Conservation (phyloP, 805 yeast species). For the Ogataea trehaloabstinens region DNA sequence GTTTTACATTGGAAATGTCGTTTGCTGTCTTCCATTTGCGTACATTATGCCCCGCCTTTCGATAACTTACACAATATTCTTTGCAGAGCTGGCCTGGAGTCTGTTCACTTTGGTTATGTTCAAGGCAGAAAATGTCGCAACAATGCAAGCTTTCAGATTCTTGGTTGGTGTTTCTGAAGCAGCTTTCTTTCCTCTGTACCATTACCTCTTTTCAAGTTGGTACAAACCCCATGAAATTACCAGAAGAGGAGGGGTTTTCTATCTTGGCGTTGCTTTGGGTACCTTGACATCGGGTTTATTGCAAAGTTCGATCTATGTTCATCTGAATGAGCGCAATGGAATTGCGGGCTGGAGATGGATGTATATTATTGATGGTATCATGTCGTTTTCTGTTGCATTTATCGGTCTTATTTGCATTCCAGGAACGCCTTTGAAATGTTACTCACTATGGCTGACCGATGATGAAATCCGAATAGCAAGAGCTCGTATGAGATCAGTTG, state of each 20-base stretch:
- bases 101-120: conserved; percentile 13
- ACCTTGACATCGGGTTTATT: conserved; percentile 52
- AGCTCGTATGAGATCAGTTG: conserved; percentile 40
- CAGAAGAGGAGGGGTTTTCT: conserved; percentile 57
- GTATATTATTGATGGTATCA: conserved; percentile 46
- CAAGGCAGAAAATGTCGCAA: conserved; percentile 38
- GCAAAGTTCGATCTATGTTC: conserved; percentile 35
- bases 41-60: conserved; percentile 24
- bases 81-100: conserved; percentile 50
- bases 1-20: conserved; percentile 38
- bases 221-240: conserved; percentile 52
- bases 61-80: conserved; percentile 39
- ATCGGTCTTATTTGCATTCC: conserved; percentile 42
- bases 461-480: conserved; percentile 43
- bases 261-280: conserved; percentile 57
- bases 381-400: conserved; percentile 25
- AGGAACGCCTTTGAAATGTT: conserved; percentile 45
- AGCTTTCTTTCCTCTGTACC: conserved; percentile 57
- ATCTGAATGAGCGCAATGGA: conserved; percentile 16
- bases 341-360: conserved; percentile 50
- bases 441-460: conserved; percentile 38
- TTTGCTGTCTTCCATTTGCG: conserved; percentile 54
- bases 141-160: conserved; percentile 54
- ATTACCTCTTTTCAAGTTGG: conserved; percentile 56
- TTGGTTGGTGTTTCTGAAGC: conserved; percentile 62